Base-by-base conservation (phyloP, 176 grass and related monocot species). In the Zea luxurians region DNA sequence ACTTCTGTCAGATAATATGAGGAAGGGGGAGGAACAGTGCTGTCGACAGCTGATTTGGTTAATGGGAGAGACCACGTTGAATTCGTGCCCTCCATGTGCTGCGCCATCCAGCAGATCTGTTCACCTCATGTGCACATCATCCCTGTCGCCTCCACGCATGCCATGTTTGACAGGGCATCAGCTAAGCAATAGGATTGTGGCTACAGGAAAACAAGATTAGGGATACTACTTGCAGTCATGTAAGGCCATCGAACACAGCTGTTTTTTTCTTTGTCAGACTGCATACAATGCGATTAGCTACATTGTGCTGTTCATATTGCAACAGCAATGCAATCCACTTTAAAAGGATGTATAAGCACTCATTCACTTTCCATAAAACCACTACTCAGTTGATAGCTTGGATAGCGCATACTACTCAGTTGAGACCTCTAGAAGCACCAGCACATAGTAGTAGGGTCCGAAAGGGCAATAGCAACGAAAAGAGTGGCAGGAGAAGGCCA, bases 141-240 rank as follows among this genome's bases (percentile, higher is more conserved):
- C 47, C 47, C 46, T 52, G 47, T 9, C 4, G 7, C 48, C 69
- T 50, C 6, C 13, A 71, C 6, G 69, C 13, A 50, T 50, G 47
- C 21, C 46, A 50, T 52, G 27, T 71, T 52, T 50, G 27, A 16
- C 27, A 50, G 21, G 21, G 18, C 7, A 35, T 35, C 13, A 11
- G 11, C 11, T 35, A 49, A 36, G 47, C 16, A 71, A 71, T 71
- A 48, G 64, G 69, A 71, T 71, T 52, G 69, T 71, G 47, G 47
- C 21, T 71, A 9, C 48, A 13, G 46, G 15, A 52, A 37, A 48
- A 27, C 27, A 27, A 27, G 27, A 52, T 2, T 6, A 10, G 4
- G 0, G 4, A 37, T 16, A 20, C 2, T 9, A 52, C 48, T 27
- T 49, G 45, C 36, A 34, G 13, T 71, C 17, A 50, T 17, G 47